phyloP scores from a whole-genome alignment of 1,284 basidiomycete species.

The Rhodotorula sp. region DNA sequence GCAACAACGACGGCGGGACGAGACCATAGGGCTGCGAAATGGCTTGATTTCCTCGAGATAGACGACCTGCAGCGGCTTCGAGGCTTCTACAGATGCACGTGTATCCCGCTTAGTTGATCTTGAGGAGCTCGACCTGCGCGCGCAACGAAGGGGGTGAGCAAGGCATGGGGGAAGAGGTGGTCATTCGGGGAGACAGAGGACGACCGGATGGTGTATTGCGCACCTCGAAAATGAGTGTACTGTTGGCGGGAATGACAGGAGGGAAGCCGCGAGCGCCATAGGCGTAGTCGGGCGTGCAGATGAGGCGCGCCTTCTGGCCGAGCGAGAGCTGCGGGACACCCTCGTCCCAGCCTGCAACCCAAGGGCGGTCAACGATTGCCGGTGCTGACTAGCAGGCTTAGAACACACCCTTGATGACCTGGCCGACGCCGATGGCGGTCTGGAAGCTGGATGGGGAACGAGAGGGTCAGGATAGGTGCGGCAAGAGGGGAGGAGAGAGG shows the following conservation, averaged over 20 bases:
- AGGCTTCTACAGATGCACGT: too few relatives aligned
- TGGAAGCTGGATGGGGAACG: neutral
- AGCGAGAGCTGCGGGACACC: slow-evolving; percentile 53
- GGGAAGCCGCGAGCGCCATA: slow-evolving; percentile 47
- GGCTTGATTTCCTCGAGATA: neutral
- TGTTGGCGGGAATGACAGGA: slow-evolving; percentile 52
- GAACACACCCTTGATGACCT: slow-evolving; percentile 42
- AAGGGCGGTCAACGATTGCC: too few relatives aligned
- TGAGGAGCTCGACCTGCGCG: slow-evolving; percentile 54
- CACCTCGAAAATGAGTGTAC: slow-evolving; percentile 32
- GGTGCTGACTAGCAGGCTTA: too few relatives aligned
- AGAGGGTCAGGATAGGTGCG: neutral
- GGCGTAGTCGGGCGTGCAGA: slow-evolving; percentile 51
- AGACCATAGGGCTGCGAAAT: too few relatives aligned
- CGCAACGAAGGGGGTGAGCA: too few relatives aligned
- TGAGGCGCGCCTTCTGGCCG: slow-evolving; percentile 49
- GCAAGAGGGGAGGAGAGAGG: too few relatives aligned
- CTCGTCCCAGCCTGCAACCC: slow-evolving; percentile 50
- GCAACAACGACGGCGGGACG: too few relatives aligned
- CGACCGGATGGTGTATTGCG: neutral
- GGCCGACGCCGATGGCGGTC: slow-evolving; percentile 48
- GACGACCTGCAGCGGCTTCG: neutral
- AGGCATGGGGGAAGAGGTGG: neutral
- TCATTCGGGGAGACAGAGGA: slow-evolving; percentile 10
- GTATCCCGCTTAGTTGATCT: slow-evolving; percentile 49